Conservation (phyloP, 371 early-diverging fungal genomes). For the Massospora cicadina region DNA sequence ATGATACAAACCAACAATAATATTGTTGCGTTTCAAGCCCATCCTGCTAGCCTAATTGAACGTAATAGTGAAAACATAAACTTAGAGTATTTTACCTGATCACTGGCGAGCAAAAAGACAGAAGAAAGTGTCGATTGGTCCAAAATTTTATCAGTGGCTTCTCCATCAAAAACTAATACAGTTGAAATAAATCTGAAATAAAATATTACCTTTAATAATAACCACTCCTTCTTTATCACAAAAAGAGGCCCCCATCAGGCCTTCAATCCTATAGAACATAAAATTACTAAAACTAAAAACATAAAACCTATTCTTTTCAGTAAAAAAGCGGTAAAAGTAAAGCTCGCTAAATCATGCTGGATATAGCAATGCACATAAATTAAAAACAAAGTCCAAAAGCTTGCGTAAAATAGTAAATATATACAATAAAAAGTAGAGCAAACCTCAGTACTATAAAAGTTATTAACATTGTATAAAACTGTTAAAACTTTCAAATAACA, state of each 20-base stretch:
- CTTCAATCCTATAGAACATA: background rate
- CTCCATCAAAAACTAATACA: background rate
- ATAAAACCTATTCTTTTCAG: background rate
- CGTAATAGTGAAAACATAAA: background rate
- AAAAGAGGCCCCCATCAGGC: background rate
- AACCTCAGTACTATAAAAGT: too few species aligned
- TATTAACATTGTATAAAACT: too few species aligned
- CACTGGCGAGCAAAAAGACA: background rate
- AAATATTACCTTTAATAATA: background rate
- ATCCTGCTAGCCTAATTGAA: background rate
- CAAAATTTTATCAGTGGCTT: background rate
- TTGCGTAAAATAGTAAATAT: too few species aligned
- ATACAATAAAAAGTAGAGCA: too few species aligned
- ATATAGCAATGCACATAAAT: background rate
- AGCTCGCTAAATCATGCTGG: background rate
- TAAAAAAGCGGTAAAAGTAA: background rate
- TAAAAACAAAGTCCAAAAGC: too few species aligned
- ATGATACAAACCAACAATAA: background rate
- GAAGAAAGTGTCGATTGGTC: background rate
- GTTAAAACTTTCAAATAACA: too few species aligned
- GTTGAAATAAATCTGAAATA: background rate
- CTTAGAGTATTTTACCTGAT: background rate
- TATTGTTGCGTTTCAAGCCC: background rate
- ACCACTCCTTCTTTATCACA: background rate
- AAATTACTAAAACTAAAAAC: background rate